These are phyloP conservation scores for Scenedesmus sp. DNA, from an alignment of 163 green algal species.

Conservation along the genomic window DNA sequence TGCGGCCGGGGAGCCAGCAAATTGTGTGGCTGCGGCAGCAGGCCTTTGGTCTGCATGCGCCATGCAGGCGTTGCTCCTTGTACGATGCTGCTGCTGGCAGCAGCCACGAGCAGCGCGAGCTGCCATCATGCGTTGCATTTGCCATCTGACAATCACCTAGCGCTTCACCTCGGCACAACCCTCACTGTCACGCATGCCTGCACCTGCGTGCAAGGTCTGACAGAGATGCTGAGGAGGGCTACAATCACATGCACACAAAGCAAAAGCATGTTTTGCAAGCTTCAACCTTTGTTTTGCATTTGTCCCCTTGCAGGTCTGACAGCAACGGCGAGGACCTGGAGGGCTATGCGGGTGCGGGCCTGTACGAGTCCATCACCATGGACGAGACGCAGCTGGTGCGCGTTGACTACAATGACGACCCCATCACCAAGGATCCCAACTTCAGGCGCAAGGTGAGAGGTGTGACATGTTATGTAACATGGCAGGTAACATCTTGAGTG, in stretches of 20 bases:
- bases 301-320: constrained; percentile 75
- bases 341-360: constrained; percentile 97
- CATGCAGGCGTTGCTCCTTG: not conserved
- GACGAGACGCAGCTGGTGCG: constrained; percentile 75
- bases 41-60: no score
- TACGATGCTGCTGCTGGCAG: not conserved
- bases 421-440: constrained; percentile 47
- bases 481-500: not conserved
- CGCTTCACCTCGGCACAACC: no score
- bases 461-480: not conserved
- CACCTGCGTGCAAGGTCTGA: no score
- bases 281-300: not conserved
- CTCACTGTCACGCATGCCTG: not conserved
- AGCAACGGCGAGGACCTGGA: constrained; percentile 98
- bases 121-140: not conserved
- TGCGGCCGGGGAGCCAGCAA: not conserved
- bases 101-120: not conserved
- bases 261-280: no score
- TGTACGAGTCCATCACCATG: constrained; percentile 98
- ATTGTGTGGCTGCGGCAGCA: not conserved
- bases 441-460: constrained; percentile 52
- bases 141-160: no score
- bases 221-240: no score
- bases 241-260: no score
- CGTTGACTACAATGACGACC: constrained; percentile 89